Conservation (phyloP, 2,329 filamentous ascomycete genomes). For the Xylariaceae sp. region DNA sequence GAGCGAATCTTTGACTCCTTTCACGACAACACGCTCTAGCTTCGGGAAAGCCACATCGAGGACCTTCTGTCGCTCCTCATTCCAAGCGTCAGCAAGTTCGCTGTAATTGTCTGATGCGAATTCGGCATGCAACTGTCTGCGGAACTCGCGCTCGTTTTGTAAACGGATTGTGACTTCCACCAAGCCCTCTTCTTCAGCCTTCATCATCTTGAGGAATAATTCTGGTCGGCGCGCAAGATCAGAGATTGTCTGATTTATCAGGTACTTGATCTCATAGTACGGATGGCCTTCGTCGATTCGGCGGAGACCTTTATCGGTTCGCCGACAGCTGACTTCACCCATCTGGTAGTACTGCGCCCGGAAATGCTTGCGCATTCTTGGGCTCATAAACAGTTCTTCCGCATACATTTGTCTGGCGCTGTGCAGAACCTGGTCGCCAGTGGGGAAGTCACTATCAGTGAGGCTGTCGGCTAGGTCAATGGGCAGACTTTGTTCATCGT, state of each 20-base stretch:
- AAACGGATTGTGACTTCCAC: constrained; percentile 79
- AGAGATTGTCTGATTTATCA: constrained; percentile 79
- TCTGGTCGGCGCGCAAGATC: constrained; percentile 81
- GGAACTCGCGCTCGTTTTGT: constrained; percentile 70
- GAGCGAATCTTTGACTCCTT: constrained; percentile 90
- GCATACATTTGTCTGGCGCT: constrained; percentile 84
- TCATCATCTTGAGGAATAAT: constrained; percentile 93
- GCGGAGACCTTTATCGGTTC: constrained; percentile 89
- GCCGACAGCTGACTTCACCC: constrained; percentile 77
- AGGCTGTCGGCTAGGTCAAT: constrained; percentile 82
- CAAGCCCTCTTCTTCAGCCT: constrained; percentile 88
- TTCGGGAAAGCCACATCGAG: constrained; percentile 76
- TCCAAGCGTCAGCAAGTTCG: constrained; percentile 92
- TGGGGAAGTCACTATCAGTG: constrained; percentile 66
- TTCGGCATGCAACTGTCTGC: constrained; percentile 68
- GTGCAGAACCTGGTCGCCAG: constrained; percentile 67
- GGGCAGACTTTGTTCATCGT: constrained; percentile 74
- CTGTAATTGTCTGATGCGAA: constrained; percentile 95
- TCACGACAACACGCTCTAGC: constrained; percentile 76
- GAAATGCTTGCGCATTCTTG: constrained; percentile 83
- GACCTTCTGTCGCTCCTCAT: constrained; percentile 77
- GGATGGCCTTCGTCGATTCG: constrained; percentile 93
- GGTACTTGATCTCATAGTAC: constrained; percentile 97
- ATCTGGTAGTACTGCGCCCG: constrained; percentile 77
- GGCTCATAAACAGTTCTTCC: constrained; percentile 83